Conservation (phyloP, 768 basidiomycete genomes). For the Grammothele lineata region DNA sequence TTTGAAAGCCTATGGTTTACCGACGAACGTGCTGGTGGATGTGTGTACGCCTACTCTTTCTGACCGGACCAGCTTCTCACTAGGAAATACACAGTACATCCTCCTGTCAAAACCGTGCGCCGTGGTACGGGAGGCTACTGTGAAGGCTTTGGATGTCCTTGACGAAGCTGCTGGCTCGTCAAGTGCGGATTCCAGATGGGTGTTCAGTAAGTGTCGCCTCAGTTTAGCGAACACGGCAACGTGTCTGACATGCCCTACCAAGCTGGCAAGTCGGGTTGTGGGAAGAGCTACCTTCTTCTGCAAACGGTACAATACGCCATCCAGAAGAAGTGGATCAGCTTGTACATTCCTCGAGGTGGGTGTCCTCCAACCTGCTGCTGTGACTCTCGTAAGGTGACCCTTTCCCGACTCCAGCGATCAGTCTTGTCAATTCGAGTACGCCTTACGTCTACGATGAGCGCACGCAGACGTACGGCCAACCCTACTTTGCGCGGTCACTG, state of each 20-base stretch:
- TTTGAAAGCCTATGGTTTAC: slow-evolving; percentile 66
- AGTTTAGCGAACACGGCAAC: background rate
- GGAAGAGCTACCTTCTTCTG: slow-evolving; percentile 76
- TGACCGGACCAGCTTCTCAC: background rate
- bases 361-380: no score
- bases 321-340: slow-evolving; percentile 68
- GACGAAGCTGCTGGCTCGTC: slow-evolving; percentile 43
- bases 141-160: slow-evolving; percentile 50
- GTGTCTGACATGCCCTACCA: slow-evolving; percentile 11
- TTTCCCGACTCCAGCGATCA: slow-evolving; percentile 35
- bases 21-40: slow-evolving; percentile 66
- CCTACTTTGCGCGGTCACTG: slow-evolving; percentile 55
- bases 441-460: slow-evolving; percentile 70
- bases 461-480: slow-evolving; percentile 75
- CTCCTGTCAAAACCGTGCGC: slow-evolving; percentile 69
- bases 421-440: slow-evolving; percentile 72
- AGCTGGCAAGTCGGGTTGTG: slow-evolving; percentile 74
- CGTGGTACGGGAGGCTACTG: slow-evolving; percentile 65
- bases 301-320: slow-evolving; percentile 72
- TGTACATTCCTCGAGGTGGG: slow-evolving; percentile 80
- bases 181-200: slow-evolving; percentile 50
- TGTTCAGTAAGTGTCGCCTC: slow-evolving; percentile 54
- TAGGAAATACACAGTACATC: slow-evolving; percentile 44
- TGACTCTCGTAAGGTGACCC: no score
- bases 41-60: slow-evolving; percentile 34